Percentiles rank a stretch among this genome's conserved stretches.
Evolutionary conservation across 129 eudicot species (phyloP).

Genomic region (Sambucus nigra): DNA sequence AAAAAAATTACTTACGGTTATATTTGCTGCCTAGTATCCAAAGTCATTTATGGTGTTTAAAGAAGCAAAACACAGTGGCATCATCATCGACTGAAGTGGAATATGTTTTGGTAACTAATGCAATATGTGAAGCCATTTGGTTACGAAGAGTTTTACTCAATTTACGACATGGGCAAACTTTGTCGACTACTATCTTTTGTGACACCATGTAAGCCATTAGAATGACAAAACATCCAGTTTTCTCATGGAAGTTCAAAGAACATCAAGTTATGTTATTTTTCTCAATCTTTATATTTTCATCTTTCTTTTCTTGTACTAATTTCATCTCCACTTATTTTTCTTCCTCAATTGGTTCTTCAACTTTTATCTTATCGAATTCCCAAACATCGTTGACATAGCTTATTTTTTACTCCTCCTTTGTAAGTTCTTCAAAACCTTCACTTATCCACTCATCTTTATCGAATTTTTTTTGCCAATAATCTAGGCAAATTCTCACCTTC

Average conservation of each 20-base stretch:
- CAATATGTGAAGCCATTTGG: slow-evolving; percentile 1
- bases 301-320: no score
- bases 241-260: neutral
- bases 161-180: neutral
- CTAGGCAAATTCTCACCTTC: no score
- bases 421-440: no score
- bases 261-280: neutral
- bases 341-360: no score
- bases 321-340: no score
- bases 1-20: neutral
- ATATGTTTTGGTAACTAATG: neutral
- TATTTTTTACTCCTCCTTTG: no score
- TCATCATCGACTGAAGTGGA: neutral
- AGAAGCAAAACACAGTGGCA: neutral
- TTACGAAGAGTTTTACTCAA: neutral
- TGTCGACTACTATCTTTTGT: no score
- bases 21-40: neutral
- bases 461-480: no score
- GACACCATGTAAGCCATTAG: neutral
- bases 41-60: neutral
- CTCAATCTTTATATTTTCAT: no score
- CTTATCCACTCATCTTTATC: no score
- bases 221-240: neutral
- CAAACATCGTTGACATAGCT: no score
- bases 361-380: no score